Evolutionary conservation across 176 grass and related monocot species (phyloP), one percentile per base, ranked within the genome.

Genomic region (Rhynchospora breviuscula): DNA sequence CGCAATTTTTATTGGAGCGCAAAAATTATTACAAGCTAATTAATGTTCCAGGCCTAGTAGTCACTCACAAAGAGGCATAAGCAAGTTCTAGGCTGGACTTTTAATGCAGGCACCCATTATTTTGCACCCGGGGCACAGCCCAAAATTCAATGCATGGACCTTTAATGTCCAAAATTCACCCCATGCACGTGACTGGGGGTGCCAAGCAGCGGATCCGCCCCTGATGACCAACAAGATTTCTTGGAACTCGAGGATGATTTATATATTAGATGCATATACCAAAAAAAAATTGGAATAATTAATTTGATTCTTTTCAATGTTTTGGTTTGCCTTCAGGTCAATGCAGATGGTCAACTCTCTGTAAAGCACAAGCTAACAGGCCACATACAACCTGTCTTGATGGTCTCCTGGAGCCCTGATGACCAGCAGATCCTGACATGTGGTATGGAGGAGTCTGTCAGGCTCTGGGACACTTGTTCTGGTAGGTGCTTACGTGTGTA

Each of bases 361-460:
- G 15, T 88, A 62, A 97, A 94, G 85, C 90, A 97, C 79, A 87
- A 81, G 67, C 80, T 97, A 86, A 85, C 18, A 47, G 94, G 94
- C 54, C 94, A 97, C 80, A 61, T 81, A 67, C 85, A 78, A 56
- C 49, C 92, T 22, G 94, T 97, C 70, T 73, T 97, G 72, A 92
- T 88, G 90, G 88, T 92, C 74, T 86, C 94, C 26, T 97, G 92
- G 92, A 94, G 90, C 64, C 87, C 94, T 84, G 90, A 94, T 86
- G 92, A 97, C 85, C 47, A 66, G 22, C 92, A 89, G 78, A 89
- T 97, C 68, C 85, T 97, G 79, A 97, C 94, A 66, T 97, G 94
- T 88, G 94, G 92, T 81, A 52, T 87, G 87, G 94, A 97, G 87
- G 94, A 97, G 83, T 83, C 49, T 29, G 80, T 94, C 75, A 85